Base-by-base conservation (phyloP, 306 rosid species). In the Senna siamea region DNA sequence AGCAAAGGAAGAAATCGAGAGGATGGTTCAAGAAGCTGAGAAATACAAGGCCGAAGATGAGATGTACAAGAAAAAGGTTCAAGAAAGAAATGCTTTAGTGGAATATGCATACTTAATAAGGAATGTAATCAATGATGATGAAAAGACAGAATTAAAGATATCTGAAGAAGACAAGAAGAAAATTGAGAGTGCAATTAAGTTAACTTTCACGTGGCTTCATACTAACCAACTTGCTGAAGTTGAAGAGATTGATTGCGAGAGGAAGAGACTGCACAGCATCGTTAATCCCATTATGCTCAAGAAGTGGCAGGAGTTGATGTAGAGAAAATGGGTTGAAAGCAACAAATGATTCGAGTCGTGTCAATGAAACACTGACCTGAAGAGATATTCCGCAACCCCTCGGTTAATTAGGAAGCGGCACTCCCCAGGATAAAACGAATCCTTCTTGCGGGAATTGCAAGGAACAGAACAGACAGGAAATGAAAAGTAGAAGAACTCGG, bases 1-100 rank as follows among this genome's bases (percentile, higher is more conserved):
- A 11, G 78, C 93, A 1, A 8, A 61, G 30, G 70, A 66, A 7
- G 80, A 85, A 43, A 83, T 85, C 7, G 56, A 48, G 44, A 75
- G 69, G 77, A 51, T 81, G 84, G 73, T 83, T 20, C 26, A 74
- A 19, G 88, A 83, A 53, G 90, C 85, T 0, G 76, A 85, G 73
- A 68, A 56, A 13, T 83, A 77, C 81, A 52, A 75, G 78, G 55
- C 35, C 0, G 85, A 88, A 17, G 90, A 88, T 0, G 79, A 72
- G 12, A 83, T 68, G 55, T 74, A 44, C 66, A 57, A 57, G 74
- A 75, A 66, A 68, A 83, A 74, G 65, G 79, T 69, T 0, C 51
- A 68, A 0, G 60, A 81, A 0, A 83, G 62, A 78, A 71, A 67
- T 8, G 77, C 75, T 0, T 64, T 81, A 64, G 89, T 83, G 52